Percentiles rank a stretch among this genome's conserved stretches.
These are phyloP conservation scores for Cryptococcus hybrid DNA, from an alignment of 1,284 basidiomycete genomes.

Conservation along the genomic window DNA sequence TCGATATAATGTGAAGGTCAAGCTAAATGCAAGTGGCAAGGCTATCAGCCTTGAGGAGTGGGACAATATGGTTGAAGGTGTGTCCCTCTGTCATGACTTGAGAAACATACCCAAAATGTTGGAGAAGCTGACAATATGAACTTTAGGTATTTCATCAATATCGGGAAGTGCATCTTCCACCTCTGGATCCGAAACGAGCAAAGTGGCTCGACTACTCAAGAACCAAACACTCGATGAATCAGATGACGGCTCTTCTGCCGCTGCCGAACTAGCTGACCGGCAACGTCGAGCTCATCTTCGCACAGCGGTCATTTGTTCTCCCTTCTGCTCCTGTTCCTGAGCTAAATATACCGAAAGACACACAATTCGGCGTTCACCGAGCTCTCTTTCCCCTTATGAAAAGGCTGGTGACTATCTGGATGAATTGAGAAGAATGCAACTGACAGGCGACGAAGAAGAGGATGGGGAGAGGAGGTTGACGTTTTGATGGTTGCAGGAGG, in stretches of 20 bases:
- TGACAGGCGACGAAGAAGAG: slow-evolving; percentile 50
- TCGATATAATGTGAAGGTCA: slow-evolving; percentile 90
- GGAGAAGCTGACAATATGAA: not conserved
- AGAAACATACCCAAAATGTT: not conserved
- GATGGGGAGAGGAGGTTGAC: slow-evolving; percentile 78
- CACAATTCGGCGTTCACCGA: slow-evolving; percentile 86
- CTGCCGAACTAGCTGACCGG: slow-evolving; percentile 45
- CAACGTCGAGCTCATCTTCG: slow-evolving; percentile 56
- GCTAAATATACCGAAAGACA: slow-evolving; percentile 55
- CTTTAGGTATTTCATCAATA: slow-evolving; percentile 74
- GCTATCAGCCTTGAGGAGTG: slow-evolving; percentile 71
- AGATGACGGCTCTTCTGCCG: slow-evolving; percentile 5
- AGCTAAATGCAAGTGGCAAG: slow-evolving; percentile 56
- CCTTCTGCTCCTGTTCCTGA: slow-evolving; percentile 52
- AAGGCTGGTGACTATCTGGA: slow-evolving; percentile 86
- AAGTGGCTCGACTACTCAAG: slow-evolving; percentile 62
- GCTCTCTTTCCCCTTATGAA: slow-evolving; percentile 68
- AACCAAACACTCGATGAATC: slow-evolving; percentile 55
- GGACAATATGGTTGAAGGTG: slow-evolving; percentile 73
- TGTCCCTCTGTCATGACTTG: slow-evolving; percentile 19
- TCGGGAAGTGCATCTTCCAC: slow-evolving; percentile 73
- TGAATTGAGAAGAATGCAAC: slow-evolving; percentile 73
- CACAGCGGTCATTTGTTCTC: slow-evolving; percentile 83
- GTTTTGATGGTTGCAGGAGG: slow-evolving; percentile 92
- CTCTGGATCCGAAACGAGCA: slow-evolving; percentile 51